phyloP scores from a whole-genome alignment of 78 protist genomes.

The Dictyostelium firmibasis region DNA sequence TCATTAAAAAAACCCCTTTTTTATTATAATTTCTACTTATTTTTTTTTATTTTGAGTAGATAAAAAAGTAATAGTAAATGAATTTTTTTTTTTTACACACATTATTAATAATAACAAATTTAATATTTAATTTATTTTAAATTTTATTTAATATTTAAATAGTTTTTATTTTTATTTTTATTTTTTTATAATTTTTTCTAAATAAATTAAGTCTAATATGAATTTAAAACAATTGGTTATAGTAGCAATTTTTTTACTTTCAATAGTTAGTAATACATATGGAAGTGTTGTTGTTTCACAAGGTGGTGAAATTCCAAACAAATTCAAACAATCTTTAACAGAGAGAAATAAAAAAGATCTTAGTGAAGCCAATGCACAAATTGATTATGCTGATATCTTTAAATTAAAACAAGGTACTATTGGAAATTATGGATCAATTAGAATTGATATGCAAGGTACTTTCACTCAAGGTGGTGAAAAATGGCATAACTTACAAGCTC shows the following conservation, averaged over 20 bases:
- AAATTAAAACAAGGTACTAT: not conserved
- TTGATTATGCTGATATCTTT: not conserved
- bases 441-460: conserved; percentile 21
- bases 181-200: too few relatives aligned
- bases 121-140: too few relatives aligned
- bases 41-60: too few relatives aligned
- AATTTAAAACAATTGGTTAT: not conserved
- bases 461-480: not conserved
- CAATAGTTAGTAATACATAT: not conserved
- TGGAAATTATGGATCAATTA: not conserved
- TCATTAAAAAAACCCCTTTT: not conserved
- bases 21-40: too few relatives aligned
- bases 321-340: not conserved
- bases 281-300: not conserved
- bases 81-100: too few relatives aligned
- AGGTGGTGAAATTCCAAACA: not conserved
- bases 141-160: too few relatives aligned
- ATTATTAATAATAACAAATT: too few relatives aligned
- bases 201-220: too few relatives aligned
- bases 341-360: not conserved
- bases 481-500: conserved; percentile 10
- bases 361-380: not conserved
- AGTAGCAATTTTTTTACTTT: not conserved
- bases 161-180: too few relatives aligned
- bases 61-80: too few relatives aligned